Base-by-base conservation (phyloP, 345 rosid genomes). In the Combretum micranthum region DNA sequence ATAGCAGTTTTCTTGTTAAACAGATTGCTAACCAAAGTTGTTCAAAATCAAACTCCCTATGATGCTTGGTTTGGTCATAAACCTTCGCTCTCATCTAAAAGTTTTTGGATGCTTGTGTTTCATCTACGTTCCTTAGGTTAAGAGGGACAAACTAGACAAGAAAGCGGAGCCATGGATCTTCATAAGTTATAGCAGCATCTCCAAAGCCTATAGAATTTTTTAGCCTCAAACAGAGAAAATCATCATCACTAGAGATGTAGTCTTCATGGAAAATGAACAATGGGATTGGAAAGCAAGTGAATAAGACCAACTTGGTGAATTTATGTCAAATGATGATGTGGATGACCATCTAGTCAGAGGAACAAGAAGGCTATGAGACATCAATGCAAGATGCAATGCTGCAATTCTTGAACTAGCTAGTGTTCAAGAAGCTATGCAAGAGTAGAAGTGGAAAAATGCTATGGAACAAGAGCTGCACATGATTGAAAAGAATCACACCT, bases 171-270 rank as follows among this genome's bases (percentile, higher is more conserved):
- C 16, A 3, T 14, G 67, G 0, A 57, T 62, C 15, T 60, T 67
- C 21, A 13, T 67, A 8, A 66, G 66, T 12, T 61, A 61, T 12
- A 50, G 47, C 16, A 17, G 18, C 4, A 12, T 22, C 12, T 63
- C 56, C 1, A 61, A 68, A 22, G 62, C 66, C 32, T 62, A 69
- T 15, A 56, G 63, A 25, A 43, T 51, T 9, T 65, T 46, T 50
- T 32, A 17, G 2, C 44, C 57, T 9, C 15, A 56, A 49, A 47
- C 20, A 64, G 17, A 16, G 49, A 13, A 64, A 15, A 16, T 60
- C 16, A 32, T 39, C 15, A 17, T 61, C 3, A 61, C 49, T 14
- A 52, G 43, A 22, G 53, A 57, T 57, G 2, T 20, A 3, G 32
- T 25, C 32, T 25, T 25, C 32, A 25, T 25, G 1, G 19, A 15